These are phyloP conservation scores for Pseudopyrenochaeta lycopersici DNA, from an alignment of 2,329 filamentous ascomycete species.

Conservation along the genomic window DNA sequence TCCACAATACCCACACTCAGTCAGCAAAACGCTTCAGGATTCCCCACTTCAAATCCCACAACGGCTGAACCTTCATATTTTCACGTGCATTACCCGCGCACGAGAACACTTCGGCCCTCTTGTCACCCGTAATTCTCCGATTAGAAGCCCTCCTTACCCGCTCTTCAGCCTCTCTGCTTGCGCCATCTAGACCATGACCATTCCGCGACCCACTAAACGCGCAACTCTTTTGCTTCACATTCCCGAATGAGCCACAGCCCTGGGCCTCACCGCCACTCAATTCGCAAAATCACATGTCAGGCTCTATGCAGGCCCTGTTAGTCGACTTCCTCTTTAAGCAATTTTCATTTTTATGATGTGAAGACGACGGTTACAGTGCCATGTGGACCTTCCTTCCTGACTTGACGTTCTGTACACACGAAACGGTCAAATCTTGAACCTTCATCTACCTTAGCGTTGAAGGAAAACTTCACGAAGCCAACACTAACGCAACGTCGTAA, in stretches of 20 bases:
- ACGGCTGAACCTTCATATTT: neutral
- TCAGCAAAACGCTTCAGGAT: too few relatives aligned
- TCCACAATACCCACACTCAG: neutral
- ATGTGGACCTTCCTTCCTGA: too few relatives aligned
- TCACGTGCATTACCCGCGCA: neutral
- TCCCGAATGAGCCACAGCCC: neutral
- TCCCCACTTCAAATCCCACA: neutral
- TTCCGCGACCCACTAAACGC: neutral
- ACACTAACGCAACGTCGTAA: too few relatives aligned
- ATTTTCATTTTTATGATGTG: too few relatives aligned
- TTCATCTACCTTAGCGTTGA: too few relatives aligned
- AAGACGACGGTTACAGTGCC: too few relatives aligned
- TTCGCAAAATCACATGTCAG: too few relatives aligned
- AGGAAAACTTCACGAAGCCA: too few relatives aligned
- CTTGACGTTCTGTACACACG: too few relatives aligned
- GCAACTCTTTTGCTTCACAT: neutral
- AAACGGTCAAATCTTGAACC: too few relatives aligned
- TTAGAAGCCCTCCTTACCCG: neutral
- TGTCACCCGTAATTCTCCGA: neutral
- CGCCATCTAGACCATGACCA: neutral
- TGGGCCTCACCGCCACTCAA: neutral
- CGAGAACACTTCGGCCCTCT: neutral
- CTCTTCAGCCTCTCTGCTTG: neutral
- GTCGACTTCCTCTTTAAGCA: too few relatives aligned
- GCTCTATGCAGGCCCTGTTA: too few relatives aligned